Percentiles rank a stretch among this genome's conserved stretches.
Conservation (phyloP, 1,139 yeast genomes). For the Candida labiduridarum region DNA sequence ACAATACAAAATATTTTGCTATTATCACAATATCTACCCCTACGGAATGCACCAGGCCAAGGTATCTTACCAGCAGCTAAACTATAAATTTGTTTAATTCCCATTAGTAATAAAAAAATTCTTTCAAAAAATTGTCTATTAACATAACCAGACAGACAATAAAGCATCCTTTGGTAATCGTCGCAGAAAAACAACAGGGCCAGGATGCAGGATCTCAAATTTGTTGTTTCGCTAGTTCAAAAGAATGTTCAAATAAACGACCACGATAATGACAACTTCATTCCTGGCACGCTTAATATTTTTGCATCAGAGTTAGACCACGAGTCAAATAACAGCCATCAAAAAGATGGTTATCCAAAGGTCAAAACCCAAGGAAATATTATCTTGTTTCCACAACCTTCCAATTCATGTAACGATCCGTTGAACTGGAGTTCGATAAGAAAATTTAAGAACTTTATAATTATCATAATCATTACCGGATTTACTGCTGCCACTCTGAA, state of each 20-base stretch:
- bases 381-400: conserved; percentile 44
- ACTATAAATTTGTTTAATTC: neutral
- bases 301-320: conserved; percentile 28
- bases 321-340: conserved; percentile 17
- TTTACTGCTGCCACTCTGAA: conserved; percentile 84
- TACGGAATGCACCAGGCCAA: neutral
- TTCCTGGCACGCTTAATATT: conserved; percentile 68
- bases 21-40: neutral
- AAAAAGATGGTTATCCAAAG: conserved; percentile 13
- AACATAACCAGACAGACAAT: neutral
- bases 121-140: neutral
- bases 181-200: neutral
- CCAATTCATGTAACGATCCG: conserved; percentile 50
- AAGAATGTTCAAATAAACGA: conserved; percentile 13
- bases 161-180: too few relatives aligned
- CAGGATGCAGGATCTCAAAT: conserved; percentile 2
- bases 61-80: neutral
- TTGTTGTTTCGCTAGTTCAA: conserved; percentile 8
- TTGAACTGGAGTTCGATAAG: conserved; percentile 52
- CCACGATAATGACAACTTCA: conserved; percentile 39
- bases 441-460: conserved; percentile 58
- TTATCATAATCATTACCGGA: conserved; percentile 69
- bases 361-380: conserved; percentile 29
- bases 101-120: neutral
- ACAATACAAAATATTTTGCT: neutral